phyloP scores from a whole-genome alignment of 2,329 filamentous ascomycete genomes.

The Grosmannia clavigera region DNA sequence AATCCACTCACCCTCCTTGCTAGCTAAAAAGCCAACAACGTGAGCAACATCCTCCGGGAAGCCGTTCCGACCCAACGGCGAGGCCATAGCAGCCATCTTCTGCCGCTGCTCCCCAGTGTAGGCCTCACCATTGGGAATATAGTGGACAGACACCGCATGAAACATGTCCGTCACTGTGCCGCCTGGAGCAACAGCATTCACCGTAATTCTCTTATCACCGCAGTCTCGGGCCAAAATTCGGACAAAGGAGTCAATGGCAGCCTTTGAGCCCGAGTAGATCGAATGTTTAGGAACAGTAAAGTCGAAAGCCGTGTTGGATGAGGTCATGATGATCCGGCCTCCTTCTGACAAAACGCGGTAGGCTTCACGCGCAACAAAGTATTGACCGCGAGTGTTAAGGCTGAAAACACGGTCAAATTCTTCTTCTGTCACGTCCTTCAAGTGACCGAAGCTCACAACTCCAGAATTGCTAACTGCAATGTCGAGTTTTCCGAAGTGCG shows the following conservation, averaged over 20 bases:
- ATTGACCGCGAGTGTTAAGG: conserved; percentile 46
- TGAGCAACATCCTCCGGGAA: too few relatives aligned
- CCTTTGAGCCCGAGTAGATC: conserved; percentile 67
- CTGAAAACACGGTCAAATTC: conserved; percentile 49
- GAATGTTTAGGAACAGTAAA: conserved; percentile 11
- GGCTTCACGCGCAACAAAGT: conserved; percentile 48
- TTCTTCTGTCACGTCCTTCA: conserved; percentile 40
- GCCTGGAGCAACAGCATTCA: conserved; percentile 13
- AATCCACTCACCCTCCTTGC: too few relatives aligned
- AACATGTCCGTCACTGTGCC: conserved; percentile 55
- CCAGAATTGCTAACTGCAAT: conserved; percentile 49
- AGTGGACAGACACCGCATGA: conserved; percentile 18
- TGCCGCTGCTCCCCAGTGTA: too few relatives aligned
- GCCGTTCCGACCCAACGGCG: too few relatives aligned
- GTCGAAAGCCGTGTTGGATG: conserved; percentile 23
- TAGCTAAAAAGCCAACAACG: too few relatives aligned
- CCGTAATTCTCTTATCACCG: conserved; percentile 20
- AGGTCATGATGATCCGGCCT: conserved; percentile 47
- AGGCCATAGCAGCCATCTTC: too few relatives aligned
- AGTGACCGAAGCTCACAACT: conserved; percentile 44
- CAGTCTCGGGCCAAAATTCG: conserved; percentile 56
- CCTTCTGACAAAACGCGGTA: conserved; percentile 31
- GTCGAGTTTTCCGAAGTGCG: conserved; percentile 45
- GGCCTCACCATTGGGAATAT: conserved; percentile 17
- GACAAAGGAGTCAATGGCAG: conserved; percentile 69